Conservation (phyloP, 768 basidiomycete species). For the Boletellus emodensis region DNA sequence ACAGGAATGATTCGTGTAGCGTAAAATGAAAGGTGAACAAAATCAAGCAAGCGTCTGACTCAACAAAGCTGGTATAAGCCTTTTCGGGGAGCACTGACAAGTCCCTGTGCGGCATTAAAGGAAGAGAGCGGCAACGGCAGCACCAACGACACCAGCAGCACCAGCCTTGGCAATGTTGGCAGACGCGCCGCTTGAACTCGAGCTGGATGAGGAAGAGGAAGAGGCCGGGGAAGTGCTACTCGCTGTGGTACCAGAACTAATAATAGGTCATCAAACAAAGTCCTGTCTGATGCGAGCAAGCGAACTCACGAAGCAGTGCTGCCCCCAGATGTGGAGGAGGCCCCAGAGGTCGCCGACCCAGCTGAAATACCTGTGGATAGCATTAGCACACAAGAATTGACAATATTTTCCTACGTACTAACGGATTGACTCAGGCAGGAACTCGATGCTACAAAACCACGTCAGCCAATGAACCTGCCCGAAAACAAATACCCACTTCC, state of each 20-base stretch:
- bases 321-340: neutral
- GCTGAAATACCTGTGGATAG: conserved; percentile 14
- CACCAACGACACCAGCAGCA: conserved; percentile 36
- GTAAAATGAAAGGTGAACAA: conserved; percentile 14
- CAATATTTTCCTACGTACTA: conserved; percentile 18
- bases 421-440: conserved; percentile 32
- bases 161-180: conserved; percentile 42
- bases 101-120: conserved; percentile 23
- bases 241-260: conserved; percentile 2
- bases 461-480: conserved; percentile 2
- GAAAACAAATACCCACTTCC: conserved; percentile 43
- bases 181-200: conserved; percentile 31
- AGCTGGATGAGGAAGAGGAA: conserved; percentile 26
- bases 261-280: conserved; percentile 9
- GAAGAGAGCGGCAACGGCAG: conserved; percentile 37
- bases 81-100: neutral
- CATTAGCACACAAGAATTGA: conserved; percentile 11
- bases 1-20: conserved; percentile 9
- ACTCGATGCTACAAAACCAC: conserved; percentile 28
- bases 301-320: conserved; percentile 20
- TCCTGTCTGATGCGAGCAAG: neutral
- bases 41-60: conserved; percentile 12
- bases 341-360: neutral
- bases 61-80: conserved; percentile 18
- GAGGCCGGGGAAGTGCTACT: conserved; percentile 7